A percentile compares a stretch with the other conserved stretches of the same genome.
These are phyloP conservation scores for Chrysophaeum taylorii DNA, from an alignment of 352 stramenopile species.

Conservation along the genomic window DNA sequence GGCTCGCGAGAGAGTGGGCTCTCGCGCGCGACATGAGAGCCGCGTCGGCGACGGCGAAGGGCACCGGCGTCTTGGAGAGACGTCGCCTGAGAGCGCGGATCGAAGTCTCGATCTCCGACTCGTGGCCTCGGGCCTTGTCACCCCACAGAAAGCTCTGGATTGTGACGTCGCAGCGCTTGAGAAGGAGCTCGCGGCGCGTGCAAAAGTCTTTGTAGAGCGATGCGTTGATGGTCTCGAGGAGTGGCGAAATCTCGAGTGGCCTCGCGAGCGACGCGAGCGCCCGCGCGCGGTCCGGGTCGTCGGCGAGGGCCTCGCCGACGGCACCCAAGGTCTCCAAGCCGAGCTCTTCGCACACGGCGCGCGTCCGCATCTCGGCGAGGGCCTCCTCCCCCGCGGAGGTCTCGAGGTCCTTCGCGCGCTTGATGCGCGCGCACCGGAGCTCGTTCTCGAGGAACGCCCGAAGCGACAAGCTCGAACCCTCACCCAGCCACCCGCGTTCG, in stretches of 20 bases:
- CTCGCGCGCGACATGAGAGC: not conserved
- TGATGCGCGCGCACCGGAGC: too few relatives aligned
- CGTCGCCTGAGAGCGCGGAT: not conserved
- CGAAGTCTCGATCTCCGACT: not conserved
- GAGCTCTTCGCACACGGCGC: not conserved
- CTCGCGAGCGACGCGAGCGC: not conserved
- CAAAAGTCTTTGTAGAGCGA: conserved; percentile 25
- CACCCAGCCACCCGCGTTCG: too few relatives aligned
- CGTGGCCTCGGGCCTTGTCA: conserved; percentile 3
- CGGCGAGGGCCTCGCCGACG: not conserved
- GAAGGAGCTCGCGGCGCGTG: conserved; percentile 23
- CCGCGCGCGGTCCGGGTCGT: not conserved
- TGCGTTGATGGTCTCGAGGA: not conserved
- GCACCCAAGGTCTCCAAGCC: not conserved
- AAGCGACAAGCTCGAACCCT: too few relatives aligned
- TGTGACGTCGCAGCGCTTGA: conserved; percentile 28
- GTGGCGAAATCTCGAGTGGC: not conserved
- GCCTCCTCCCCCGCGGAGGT: too few relatives aligned
- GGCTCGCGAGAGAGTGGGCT: not conserved
- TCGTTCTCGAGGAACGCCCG: too few relatives aligned
- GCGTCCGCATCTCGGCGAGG: not conserved
- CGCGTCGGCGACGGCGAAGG: conserved; percentile 23
- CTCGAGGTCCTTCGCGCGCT: too few relatives aligned
- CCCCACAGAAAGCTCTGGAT: conserved; percentile 26
- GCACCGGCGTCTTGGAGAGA: conserved; percentile 10